Conservation (phyloP, 1,139 yeast species). For the Geotrichum restrictum region DNA sequence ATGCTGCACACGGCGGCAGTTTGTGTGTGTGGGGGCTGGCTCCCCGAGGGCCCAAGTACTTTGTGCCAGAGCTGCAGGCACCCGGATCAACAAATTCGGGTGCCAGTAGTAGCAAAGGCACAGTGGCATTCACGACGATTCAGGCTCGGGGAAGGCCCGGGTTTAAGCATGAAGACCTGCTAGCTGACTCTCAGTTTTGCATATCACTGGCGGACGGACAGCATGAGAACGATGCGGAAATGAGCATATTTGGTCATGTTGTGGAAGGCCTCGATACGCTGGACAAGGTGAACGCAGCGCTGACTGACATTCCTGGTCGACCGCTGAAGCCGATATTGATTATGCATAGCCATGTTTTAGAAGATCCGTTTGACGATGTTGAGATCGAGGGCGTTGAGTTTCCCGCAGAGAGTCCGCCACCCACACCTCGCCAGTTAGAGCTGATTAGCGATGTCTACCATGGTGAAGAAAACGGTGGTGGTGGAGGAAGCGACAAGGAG, state of each 20-base stretch:
- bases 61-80: conserved; percentile 16
- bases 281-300: conserved; percentile 43
- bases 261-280: conserved; percentile 49
- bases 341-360: conserved; percentile 48
- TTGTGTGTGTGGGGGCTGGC: conserved; percentile 15
- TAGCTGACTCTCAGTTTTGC: conserved; percentile 37
- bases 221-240: conserved; percentile 25
- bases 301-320: conserved; percentile 42
- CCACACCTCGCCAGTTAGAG: conserved; percentile 40
- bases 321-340: conserved; percentile 53
- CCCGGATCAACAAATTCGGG: conserved; percentile 7
- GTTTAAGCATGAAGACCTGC: conserved; percentile 17
- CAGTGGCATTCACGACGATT: conserved; percentile 18
- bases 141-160: conserved; percentile 9
- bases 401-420: conserved; percentile 38
- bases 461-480: conserved; percentile 18
- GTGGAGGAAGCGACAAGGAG: conserved; percentile 19
- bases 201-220: conserved; percentile 33
- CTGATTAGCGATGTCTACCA: conserved; percentile 10
- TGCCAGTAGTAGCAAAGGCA: conserved; percentile 9
- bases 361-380: conserved; percentile 53
- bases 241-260: conserved; percentile 49
- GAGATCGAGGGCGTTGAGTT: conserved; percentile 22
- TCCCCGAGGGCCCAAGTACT: conserved; percentile 1
- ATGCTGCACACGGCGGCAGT: conserved; percentile 1